Base-by-base conservation (phyloP, 2,329 filamentous ascomycete genomes). In the Fusarium palustre region DNA sequence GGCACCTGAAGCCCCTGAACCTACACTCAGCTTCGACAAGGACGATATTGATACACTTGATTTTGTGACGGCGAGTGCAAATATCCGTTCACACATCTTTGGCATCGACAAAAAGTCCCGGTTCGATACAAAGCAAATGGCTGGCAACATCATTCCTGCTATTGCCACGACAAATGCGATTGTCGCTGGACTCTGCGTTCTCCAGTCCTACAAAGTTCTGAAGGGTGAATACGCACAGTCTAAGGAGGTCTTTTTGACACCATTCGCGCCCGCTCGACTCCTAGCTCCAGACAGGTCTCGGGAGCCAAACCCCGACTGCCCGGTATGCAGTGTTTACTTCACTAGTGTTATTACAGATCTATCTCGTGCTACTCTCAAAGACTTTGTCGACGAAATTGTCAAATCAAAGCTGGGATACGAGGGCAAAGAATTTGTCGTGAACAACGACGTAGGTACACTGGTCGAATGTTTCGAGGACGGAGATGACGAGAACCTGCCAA, bases 111-210 rank as follows among this genome's bases (percentile, higher is more conserved):
- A 85, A 7, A 95, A 93, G 78, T 97, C 94, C 24, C 93, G 97
- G 62, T 99, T 98, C 76, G 94, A 98, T 76, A 94, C 96, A 75
- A 99, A 99, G 82, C 92, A 99, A 81, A 99, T 98, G 95, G 96
- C 96, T 6, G 96, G 96, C 55, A 99, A 99, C 78, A 99, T 99
- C 74, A 99, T 99, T 65, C 96, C 96, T 2, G 96, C 96, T 3
- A 99, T 99, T 76, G 96, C 96, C 7, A 99, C 96, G 0, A 98
- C 96, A 0, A 99, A 99, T 78, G 96, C 96, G 18, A 97, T 98
- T 78, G 95, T 96, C 3, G 96, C 96, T 18, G 92, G 93, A 15
- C 86, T 99, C 12, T 98, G 94, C 76, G 94, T 98, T 9, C 82
- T 99, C 28, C 91, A 98, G 78, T 91, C 94, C 0, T 96, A 97